phyloP scores from a whole-genome alignment of 2,329 filamentous ascomycete species.

The Aaosphaeria arxii region DNA sequence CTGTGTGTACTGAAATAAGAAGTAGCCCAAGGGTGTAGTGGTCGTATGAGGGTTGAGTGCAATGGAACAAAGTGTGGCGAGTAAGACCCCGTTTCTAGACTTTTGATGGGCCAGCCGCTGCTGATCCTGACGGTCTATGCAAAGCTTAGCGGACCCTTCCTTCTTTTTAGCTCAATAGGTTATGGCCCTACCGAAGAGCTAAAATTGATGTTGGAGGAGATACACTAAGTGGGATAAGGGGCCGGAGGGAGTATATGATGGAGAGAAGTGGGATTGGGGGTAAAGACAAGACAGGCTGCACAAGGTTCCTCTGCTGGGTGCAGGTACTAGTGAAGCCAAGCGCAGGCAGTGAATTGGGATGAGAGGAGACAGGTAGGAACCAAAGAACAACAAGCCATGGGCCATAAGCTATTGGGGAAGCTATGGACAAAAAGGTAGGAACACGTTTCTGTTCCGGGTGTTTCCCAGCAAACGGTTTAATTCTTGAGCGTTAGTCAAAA shows the following conservation, averaged over 20 bases:
- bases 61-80: slow-evolving; percentile 32
- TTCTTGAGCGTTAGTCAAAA: neutral
- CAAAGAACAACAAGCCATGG: no score
- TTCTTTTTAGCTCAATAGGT: no score
- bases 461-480: no score
- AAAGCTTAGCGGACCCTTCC: slow-evolving; percentile 28
- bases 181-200: slow-evolving; percentile 4
- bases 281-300: neutral
- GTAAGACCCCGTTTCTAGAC: slow-evolving; percentile 32
- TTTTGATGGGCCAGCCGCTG: slow-evolving; percentile 27
- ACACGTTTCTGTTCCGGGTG: no score
- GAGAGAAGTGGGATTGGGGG: neutral
- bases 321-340: neutral
- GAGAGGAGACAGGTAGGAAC: no score
- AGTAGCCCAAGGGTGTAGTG: neutral
- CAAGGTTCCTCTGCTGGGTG: neutral
- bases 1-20: neutral
- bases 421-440: no score
- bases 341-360: no score
- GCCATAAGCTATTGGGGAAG: no score
- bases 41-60: slow-evolving; percentile 13
- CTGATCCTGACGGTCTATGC: slow-evolving; percentile 25
- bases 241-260: neutral
- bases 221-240: no score
- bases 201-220: slow-evolving; percentile 1